phyloP scores from a whole-genome alignment of 83 land plant genomes.

The Picea engelmannii region DNA sequence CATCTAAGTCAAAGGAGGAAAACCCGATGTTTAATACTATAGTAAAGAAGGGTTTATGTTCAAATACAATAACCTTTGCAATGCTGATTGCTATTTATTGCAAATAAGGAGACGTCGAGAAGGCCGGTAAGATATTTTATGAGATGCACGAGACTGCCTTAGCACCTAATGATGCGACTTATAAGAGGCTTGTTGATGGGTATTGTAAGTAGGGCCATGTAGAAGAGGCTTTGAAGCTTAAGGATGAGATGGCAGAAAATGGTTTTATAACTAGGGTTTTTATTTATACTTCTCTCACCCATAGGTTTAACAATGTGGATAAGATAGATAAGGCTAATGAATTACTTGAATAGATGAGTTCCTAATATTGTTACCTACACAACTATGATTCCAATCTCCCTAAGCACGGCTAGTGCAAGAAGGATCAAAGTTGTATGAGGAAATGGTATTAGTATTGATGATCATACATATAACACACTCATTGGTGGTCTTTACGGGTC shows the following conservation, averaged over 20 bases:
- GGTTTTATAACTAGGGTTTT: constrained; percentile 49
- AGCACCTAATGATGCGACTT: constrained; percentile 12
- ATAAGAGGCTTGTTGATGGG: constrained; percentile 17
- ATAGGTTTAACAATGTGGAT: constrained; percentile 37
- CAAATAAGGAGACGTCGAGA: constrained; percentile 29
- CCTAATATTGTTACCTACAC: constrained; percentile 17
- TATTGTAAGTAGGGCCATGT: constrained; percentile 15
- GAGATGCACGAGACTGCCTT: constrained; percentile 13
- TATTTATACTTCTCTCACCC: constrained; percentile 54
- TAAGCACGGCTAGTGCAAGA: constrained; percentile 2
- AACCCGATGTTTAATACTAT: constrained; percentile 42
- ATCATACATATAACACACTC: not conserved
- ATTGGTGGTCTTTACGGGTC: not conserved
- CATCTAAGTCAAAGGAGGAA: constrained; percentile 37
- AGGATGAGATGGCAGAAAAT: constrained; percentile 47
- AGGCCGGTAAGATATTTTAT: constrained; percentile 8
- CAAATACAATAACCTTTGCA: constrained; percentile 43
- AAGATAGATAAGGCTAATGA: constrained; percentile 37
- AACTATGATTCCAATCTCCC: not conserved
- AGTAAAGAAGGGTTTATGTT: constrained; percentile 46
- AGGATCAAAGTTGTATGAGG: constrained; percentile 46
- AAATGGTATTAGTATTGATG: constrained; percentile 54
- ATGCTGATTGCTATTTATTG: constrained; percentile 15
- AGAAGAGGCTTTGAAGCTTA: constrained; percentile 23
- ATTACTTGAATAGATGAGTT: constrained; percentile 30